phyloP scores from a whole-genome alignment of 345 rosid species.

The Salix udensis region DNA sequence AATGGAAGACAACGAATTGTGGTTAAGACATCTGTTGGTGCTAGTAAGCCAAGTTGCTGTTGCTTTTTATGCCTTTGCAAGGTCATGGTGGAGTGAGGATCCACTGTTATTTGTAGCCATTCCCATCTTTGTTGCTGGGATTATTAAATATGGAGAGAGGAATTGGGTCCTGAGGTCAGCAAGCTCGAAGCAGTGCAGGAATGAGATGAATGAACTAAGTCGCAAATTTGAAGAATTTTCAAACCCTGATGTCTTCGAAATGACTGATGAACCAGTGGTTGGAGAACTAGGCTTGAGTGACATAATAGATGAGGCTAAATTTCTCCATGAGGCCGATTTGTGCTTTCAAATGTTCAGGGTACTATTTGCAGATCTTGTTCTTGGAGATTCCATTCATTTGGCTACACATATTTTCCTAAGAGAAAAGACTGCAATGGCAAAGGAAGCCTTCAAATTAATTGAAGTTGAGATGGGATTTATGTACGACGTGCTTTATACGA shows the following conservation, averaged over 20 bases:
- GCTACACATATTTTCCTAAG: too few species aligned
- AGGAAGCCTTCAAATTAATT: conserved; percentile 29
- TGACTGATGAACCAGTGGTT: too few species aligned
- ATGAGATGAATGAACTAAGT: too few species aligned
- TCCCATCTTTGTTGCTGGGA: conserved; percentile 25
- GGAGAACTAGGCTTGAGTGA: too few species aligned
- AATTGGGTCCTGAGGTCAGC: conserved; percentile 33
- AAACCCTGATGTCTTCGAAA: too few species aligned
- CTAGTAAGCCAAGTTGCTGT: conserved; percentile 21
- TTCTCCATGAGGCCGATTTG: background rate
- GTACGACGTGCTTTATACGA: conserved; percentile 37
- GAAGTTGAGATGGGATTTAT: conserved; percentile 35
- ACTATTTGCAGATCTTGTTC: background rate
- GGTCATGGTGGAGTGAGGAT: conserved; percentile 2
- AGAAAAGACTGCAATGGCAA: background rate
- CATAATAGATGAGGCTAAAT: background rate
- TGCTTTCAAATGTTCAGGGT: conserved; percentile 12
- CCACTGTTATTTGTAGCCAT: conserved; percentile 6
- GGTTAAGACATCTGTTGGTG: conserved; percentile 33
- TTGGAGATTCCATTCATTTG: too few species aligned
- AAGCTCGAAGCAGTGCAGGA: conserved; percentile 10
- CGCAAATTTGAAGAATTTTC: too few species aligned
- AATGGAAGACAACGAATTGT: conserved; percentile 37
- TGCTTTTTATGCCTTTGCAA: conserved; percentile 19
- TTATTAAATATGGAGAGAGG: conserved; percentile 46